Evolutionary conservation across 257 asterid genomes (phyloP).

Genomic region (Striga asiatica): DNA sequence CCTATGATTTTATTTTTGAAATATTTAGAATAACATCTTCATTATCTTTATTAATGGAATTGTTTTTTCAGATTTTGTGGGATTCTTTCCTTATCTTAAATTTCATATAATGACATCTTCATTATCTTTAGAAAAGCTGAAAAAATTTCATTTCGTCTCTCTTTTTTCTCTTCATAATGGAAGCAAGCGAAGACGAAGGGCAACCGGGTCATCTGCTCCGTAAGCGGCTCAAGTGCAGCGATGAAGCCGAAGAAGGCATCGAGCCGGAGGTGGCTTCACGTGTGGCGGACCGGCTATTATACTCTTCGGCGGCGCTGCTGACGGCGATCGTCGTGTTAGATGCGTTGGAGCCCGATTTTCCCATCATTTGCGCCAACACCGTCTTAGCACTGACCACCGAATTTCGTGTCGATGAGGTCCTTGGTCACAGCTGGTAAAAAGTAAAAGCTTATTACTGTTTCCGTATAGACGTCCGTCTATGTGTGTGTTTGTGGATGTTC

Average conservation of each 20-base stretch:
- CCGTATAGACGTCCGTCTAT: not conserved
- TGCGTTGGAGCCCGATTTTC: conserved; percentile 66
- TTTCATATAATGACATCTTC: too few species aligned
- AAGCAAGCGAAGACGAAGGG: conserved; percentile 24
- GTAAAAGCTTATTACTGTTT: not conserved
- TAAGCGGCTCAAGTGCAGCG: conserved; percentile 42
- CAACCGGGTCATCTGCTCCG: conserved; percentile 17
- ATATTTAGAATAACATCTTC: too few species aligned
- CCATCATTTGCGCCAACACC: conserved; percentile 66
- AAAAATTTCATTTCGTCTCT: too few species aligned
- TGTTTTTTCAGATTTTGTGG: too few species aligned
- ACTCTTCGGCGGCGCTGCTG: conserved; percentile 44
- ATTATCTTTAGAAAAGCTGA: too few species aligned
- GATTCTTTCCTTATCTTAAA: too few species aligned
- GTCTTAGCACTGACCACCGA: conserved; percentile 70
- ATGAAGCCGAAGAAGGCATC: conserved; percentile 17
- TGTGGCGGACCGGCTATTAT: conserved; percentile 24
- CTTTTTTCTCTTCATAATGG: too few species aligned
- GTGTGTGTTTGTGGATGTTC: not conserved
- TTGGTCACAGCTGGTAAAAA: conserved; percentile 83
- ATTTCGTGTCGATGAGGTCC: conserved; percentile 81
- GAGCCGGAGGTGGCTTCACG: conserved; percentile 20
- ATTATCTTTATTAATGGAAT: too few species aligned
- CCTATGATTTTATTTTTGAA: too few species aligned
- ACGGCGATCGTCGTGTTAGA: conserved; percentile 78